A percentile compares a stretch with the other conserved stretches of the same genome.
Evolutionary conservation across 768 basidiomycete species (phyloP).

Genomic region (Russula olivacea): DNA sequence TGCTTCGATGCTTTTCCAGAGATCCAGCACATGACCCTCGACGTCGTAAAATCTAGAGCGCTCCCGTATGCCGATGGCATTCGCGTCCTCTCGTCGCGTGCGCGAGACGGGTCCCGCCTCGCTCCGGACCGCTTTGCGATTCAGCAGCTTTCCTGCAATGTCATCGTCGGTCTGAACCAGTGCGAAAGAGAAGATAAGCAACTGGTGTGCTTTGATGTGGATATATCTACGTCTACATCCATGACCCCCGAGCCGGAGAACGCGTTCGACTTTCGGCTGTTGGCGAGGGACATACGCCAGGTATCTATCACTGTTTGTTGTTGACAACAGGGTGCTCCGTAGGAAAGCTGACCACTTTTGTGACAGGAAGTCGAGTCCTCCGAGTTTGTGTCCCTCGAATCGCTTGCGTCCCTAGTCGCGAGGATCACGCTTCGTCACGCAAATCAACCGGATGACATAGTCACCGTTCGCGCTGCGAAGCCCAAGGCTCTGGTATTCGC

Average conservation of each 20-base stretch:
- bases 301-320: conserved; percentile 28
- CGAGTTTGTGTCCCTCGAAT: conserved; percentile 62
- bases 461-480: conserved; percentile 61
- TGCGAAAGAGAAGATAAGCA: conserved; percentile 64
- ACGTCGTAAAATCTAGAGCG: conserved; percentile 44
- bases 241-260: conserved; percentile 13
- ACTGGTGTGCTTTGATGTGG: conserved; percentile 48
- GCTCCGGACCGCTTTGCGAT: conserved; percentile 29
- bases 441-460: conserved; percentile 26
- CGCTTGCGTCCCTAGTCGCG: conserved; percentile 66
- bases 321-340: background rate
- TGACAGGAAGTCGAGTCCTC: conserved; percentile 31
- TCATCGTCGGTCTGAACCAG: conserved; percentile 63
- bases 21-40: conserved; percentile 38
- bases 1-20: conserved; percentile 35
- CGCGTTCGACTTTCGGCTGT: conserved; percentile 37
- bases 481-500: conserved; percentile 67
- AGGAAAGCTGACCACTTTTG: background rate
- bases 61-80: conserved; percentile 46
- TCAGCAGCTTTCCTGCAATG: conserved; percentile 42
- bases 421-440: conserved; percentile 42
- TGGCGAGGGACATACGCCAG: conserved; percentile 35
- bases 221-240: conserved; percentile 26
- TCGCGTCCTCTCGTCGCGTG: conserved; percentile 37
- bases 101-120: conserved; percentile 22